Evolutionary conservation across 768 basidiomycete species (phyloP).

Genomic region (Naematelia encephala): DNA sequence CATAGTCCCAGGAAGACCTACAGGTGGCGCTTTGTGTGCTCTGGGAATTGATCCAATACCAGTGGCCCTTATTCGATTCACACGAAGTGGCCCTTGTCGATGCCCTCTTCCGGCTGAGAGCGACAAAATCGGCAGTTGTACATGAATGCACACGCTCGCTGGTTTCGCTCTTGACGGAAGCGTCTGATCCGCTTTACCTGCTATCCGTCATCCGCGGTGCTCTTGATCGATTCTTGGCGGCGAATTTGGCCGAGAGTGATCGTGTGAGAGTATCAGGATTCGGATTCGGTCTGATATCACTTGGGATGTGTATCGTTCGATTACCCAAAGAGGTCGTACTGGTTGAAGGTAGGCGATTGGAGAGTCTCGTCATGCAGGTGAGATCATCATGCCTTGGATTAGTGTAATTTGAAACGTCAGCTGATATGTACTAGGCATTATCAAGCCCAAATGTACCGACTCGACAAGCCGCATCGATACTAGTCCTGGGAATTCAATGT

Average conservation of each 20-base stretch:
- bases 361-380: conserved; percentile 27
- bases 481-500: conserved; percentile 38
- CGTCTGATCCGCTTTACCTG: conserved; percentile 36
- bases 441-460: conserved; percentile 17
- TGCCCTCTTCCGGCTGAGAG: conserved; percentile 67
- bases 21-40: conserved; percentile 73
- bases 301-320: conserved; percentile 36
- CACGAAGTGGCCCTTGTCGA: conserved; percentile 74
- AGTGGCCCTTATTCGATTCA: conserved; percentile 69
- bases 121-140: conserved; percentile 70
- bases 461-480: conserved; percentile 34
- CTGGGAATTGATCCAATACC: conserved; percentile 79
- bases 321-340: conserved; percentile 33
- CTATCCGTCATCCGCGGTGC: conserved; percentile 17
- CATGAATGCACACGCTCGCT: conserved; percentile 43
- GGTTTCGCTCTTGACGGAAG: conserved; percentile 29
- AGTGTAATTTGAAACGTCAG: not conserved
- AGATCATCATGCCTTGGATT: conserved; percentile 11
- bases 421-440: conserved; percentile 16
- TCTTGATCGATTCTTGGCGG: conserved; percentile 13
- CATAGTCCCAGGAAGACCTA: conserved; percentile 53
- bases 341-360: conserved; percentile 26
- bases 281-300: conserved; percentile 32
- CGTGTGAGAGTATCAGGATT: conserved; percentile 21
- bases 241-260: conserved; percentile 1